Evolutionary conservation across 2,329 filamentous ascomycete genomes (phyloP), one percentile per base, ranked within the genome.

Genomic region (Fusarium agapanthi): DNA sequence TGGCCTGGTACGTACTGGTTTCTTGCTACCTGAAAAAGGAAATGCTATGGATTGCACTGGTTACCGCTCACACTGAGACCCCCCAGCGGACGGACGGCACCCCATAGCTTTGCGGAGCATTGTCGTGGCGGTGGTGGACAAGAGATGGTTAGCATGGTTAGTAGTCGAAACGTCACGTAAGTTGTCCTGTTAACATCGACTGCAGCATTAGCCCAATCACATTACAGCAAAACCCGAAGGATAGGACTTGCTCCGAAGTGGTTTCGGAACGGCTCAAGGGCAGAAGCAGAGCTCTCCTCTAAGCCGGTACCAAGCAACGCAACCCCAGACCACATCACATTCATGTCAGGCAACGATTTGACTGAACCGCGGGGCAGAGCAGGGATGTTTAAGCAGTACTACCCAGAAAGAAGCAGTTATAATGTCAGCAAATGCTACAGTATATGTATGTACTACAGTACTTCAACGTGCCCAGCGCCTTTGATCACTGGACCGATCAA

Each of bases 131-230:
- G 65, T 57, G 60, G 69, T 73, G 60, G 69, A 54, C 57, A 62
- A 38, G 67, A 57, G 35, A 48, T 44, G 34, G 43, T 47, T 45
- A 50, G 37, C 38, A 45, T 35, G 55, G 62, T 71, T 73, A 73
- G 70, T 73, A 70, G 56, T 73, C 28, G 70, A 70, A 72, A 69
- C 55, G 43, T 67, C 60, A 72, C 69, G 69, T 72, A 72, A 72
- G 50, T 53, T 72, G 54, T 71, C 44, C 50, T 32, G 61, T 67
- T 28, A 41, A 26, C 60, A 41, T 61, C 28, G n/a, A 59, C 61
- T 48, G 22, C 34, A 54, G 47, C 26, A 40, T 24, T 59, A 28
- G 53, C 32, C 53, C 55, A 63, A 55, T 41, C 51, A 37, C 32
- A 41, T n/a, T 30, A 45, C n/a, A 37, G 32, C 32, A 43, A 32